These are phyloP conservation scores for Avena sativa DNA, from an alignment of 176 grass and related monocot species.

Conservation along the genomic window DNA sequence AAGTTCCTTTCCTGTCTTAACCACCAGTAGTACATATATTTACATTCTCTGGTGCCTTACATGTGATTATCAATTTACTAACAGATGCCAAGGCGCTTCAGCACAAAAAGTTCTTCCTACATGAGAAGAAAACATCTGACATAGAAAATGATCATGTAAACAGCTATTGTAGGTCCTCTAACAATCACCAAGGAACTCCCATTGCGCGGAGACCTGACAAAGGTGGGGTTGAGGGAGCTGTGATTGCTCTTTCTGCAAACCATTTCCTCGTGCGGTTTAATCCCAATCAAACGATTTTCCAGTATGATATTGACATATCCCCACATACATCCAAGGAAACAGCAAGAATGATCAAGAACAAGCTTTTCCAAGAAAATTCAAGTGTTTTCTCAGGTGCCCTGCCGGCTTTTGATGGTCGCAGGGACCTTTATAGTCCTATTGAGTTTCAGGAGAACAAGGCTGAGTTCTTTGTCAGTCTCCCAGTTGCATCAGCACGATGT, in stretches of 20 bases:
- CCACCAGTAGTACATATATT: neutral
- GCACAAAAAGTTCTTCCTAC: conserved; percentile 39
- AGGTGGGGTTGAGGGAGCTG: conserved; percentile 60
- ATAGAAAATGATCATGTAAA: conserved; percentile 34
- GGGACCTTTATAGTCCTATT: conserved; percentile 83
- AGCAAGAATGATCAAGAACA: conserved; percentile 85
- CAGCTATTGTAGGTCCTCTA: conserved; percentile 40
- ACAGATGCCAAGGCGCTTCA: conserved; percentile 60
- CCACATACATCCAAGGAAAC: conserved; percentile 83
- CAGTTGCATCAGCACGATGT: conserved; percentile 37
- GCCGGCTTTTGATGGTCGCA: conserved; percentile 87
- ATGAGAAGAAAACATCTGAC: conserved; percentile 32
- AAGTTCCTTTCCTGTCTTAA: neutral
- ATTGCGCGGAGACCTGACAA: conserved; percentile 63
- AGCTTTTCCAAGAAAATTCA: conserved; percentile 80
- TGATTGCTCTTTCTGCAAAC: conserved; percentile 76
- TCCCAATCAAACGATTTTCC: conserved; percentile 67
- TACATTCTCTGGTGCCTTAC: conserved; percentile 2
- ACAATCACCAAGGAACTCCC: conserved; percentile 29
- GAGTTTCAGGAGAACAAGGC: conserved; percentile 65
- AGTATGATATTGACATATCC: conserved; percentile 86
- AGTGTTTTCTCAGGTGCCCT: conserved; percentile 56
- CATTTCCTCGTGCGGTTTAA: conserved; percentile 86
- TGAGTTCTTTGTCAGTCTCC: conserved; percentile 76
- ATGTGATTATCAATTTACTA: conserved; percentile 24